phyloP scores from a whole-genome alignment of 768 basidiomycete species.

The Tephrocybe sp. region DNA sequence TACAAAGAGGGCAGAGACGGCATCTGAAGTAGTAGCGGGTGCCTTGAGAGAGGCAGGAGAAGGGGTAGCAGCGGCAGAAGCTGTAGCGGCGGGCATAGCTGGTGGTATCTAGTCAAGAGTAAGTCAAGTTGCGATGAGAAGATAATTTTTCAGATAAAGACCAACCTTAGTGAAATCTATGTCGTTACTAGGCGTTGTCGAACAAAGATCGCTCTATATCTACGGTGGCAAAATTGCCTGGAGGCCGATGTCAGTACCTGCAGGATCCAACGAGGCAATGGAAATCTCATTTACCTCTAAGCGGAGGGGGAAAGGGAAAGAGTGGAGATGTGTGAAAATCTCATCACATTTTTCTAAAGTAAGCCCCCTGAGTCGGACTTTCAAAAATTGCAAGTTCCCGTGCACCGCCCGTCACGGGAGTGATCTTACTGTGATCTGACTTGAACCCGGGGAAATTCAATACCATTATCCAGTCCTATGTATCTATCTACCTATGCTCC shows the following conservation, averaged over 20 bases:
- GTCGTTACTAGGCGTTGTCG: conserved; percentile 48
- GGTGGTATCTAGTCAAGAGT: conserved; percentile 35
- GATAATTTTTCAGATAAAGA: conserved; percentile 36
- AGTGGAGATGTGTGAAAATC: conserved; percentile 34
- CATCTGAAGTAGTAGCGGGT: conserved; percentile 44
- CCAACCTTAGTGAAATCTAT: conserved; percentile 33
- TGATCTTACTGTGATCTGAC: no score
- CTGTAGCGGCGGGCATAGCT: conserved; percentile 82
- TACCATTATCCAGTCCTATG: neutral
- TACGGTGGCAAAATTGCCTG: conserved; percentile 34
- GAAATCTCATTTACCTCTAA: conserved; percentile 34
- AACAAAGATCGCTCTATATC: conserved; percentile 68
- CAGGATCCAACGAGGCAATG: conserved; percentile 8
- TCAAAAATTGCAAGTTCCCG: conserved; percentile 42
- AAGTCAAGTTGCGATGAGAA: conserved; percentile 2
- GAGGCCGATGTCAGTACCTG: conserved; percentile 7
- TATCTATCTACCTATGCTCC: conserved; percentile 26
- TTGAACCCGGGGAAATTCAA: conserved; percentile 16
- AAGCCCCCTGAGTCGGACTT: conserved; percentile 34
- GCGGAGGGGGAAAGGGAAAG: conserved; percentile 30
- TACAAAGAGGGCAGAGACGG: conserved; percentile 75
- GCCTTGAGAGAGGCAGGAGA: conserved; percentile 74
- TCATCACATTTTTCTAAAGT: conserved; percentile 19
- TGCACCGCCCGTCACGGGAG: conserved; percentile 19
- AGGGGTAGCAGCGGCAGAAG: conserved; percentile 55